Evolutionary conservation across 345 rosid species (phyloP).

Genomic region (Sonneratia caseolaris): DNA sequence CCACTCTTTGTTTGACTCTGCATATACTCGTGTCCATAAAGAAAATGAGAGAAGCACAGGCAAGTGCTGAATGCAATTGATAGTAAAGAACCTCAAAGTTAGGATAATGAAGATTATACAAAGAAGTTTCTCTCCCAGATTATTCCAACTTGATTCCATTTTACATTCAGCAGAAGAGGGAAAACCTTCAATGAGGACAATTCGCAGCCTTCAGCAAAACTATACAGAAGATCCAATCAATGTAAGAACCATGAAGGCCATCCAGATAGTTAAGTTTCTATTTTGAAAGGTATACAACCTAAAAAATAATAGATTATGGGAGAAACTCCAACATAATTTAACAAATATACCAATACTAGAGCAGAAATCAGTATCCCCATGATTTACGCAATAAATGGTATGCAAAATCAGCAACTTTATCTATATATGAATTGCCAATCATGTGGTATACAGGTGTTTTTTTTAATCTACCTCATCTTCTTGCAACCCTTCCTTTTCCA

Average conservation of each 20-base stretch:
- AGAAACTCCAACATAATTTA: not conserved
- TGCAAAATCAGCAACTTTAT: not conserved
- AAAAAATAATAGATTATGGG: not conserved
- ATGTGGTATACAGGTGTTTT: not conserved
- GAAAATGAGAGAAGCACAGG: not conserved
- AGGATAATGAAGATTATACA: not conserved
- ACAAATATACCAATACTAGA: too few relatives aligned
- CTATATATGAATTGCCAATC: not conserved
- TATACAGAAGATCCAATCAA: not conserved
- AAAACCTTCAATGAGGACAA: not conserved
- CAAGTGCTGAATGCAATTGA: too few relatives aligned
- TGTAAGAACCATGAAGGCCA: too few relatives aligned
- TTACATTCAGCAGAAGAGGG: not conserved
- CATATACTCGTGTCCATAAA: constrained; percentile 10
- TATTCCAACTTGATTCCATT: not conserved
- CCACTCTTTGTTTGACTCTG: constrained; percentile 53
- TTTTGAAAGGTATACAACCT: not conserved
- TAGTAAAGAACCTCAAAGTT: not conserved
- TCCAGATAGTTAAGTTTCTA: not conserved
- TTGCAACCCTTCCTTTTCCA: not conserved
- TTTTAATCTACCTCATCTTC: not conserved
- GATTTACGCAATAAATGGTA: not conserved
- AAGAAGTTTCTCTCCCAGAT: not conserved
- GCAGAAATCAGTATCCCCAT: not conserved
- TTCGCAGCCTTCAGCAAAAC: not conserved